Evolutionary conservation across 1,284 basidiomycete genomes (phyloP).

Genomic region (Bondarzewia mesenterica): DNA sequence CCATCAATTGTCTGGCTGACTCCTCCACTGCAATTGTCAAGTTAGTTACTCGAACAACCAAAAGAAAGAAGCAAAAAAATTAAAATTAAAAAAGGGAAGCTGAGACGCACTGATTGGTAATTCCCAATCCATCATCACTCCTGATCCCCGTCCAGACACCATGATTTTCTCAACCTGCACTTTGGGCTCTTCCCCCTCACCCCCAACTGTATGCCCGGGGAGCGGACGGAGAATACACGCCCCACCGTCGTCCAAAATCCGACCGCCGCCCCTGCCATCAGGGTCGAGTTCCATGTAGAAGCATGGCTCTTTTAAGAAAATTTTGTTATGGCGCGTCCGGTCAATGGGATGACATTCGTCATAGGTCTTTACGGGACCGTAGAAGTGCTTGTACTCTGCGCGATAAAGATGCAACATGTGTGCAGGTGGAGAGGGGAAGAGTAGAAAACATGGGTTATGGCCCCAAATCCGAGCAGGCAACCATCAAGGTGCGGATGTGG

Average conservation of each 20-base stretch:
- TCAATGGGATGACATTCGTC: background rate
- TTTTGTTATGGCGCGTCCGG: background rate
- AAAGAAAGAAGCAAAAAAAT: background rate
- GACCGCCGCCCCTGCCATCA: background rate
- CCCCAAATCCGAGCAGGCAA: too few relatives aligned
- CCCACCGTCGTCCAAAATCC: background rate
- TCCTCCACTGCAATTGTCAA: slow-evolving; percentile 2
- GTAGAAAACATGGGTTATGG: too few relatives aligned
- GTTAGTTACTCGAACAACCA: background rate
- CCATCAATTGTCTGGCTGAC: background rate
- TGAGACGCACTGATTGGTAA: background rate
- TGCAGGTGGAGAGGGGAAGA: background rate
- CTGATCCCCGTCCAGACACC: background rate
- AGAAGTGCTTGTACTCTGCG: background rate
- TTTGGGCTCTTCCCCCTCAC: too few relatives aligned
- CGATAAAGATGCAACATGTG: background rate
- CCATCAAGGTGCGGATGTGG: too few relatives aligned
- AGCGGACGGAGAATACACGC: background rate
- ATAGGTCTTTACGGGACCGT: background rate
- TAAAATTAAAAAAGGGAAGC: background rate
- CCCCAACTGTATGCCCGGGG: background rate
- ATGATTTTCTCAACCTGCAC: background rate
- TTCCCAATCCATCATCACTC: background rate
- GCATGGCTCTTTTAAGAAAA: background rate
- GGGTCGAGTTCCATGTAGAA: background rate